Evolutionary conservation across 2,329 filamentous ascomycete species (phyloP).

Genomic region (Talaromyces rugulosus): DNA sequence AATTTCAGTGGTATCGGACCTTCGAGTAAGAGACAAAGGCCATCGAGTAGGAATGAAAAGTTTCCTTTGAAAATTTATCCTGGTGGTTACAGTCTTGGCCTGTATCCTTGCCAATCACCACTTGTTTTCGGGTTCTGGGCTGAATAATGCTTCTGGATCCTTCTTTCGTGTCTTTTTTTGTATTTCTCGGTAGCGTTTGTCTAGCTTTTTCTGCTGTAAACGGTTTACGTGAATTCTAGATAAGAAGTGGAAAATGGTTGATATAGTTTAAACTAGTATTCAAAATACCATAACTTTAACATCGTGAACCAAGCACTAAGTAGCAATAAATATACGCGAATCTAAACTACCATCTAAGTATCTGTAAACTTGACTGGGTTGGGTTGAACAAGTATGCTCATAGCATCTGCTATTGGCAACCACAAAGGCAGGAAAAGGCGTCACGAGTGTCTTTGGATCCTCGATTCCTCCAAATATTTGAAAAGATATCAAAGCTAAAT

Average conservation of each 20-base stretch:
- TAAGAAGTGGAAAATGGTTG: not conserved
- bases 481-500: not conserved
- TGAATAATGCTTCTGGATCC: not conserved
- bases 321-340: not conserved
- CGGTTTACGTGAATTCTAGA: not conserved
- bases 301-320: not conserved
- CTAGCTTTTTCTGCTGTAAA: not conserved
- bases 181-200: not conserved
- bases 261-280: not conserved
- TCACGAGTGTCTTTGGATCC: not conserved
- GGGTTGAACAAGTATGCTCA: no score
- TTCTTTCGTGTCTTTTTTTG: not conserved
- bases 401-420: not conserved
- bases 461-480: not conserved
- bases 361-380: not conserved
- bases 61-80: not conserved
- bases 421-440: no score
- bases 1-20: no score
- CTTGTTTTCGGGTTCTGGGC: not conserved
- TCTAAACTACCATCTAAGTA: not conserved
- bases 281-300: not conserved
- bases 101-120: not conserved
- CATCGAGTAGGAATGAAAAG: not conserved
- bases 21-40: no score
- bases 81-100: not conserved